Base-by-base conservation (phyloP, 352 stramenopile species). In the Phytophthora podocarpi region DNA sequence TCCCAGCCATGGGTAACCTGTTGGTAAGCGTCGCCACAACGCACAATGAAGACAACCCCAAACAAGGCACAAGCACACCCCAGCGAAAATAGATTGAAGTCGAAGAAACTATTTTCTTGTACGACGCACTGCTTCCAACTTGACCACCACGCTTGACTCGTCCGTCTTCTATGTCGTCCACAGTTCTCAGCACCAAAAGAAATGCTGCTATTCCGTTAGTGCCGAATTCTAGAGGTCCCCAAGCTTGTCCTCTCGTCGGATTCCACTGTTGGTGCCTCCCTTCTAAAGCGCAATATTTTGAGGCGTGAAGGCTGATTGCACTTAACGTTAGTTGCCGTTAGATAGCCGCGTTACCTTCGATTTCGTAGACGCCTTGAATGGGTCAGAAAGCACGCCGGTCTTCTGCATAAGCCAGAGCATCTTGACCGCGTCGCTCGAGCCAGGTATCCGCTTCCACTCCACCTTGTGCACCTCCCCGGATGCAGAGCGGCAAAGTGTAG, bases 381-480 rank as follows among this genome's bases (percentile, higher is more conserved):
- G 23, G 5, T 62, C 50, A 3, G 41, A 57, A 12, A 92, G 54
- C 23, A 90, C 73, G 6, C 55, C 67, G 12, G 82, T 89, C 57
- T 85, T 81, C 59, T 89, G 76, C 35, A 91, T 74, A 16, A 96
- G 75, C 85, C 83, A 94, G 20, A 78, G 56, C 32, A 94, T 71
- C 52, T 93, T 93, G 41, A 64, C 68, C 1, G 72, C 56, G 56
- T 96, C 87, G 47, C 78, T 92, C 42, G 61, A 61, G 23, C 87
- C 85, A 24, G 87, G 87, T 85, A 96, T 91, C 74, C 75, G 74
- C 42, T 74, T 74, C 87, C 87, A 96, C n/a, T 91, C 76, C 9
- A 96, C 64, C 10, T 80, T 80, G 56, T 86, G 62, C 34, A 85
- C 64, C 30, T 84, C 76, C 7, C 73, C 70, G 13, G 75, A 78